A percentile compares a stretch with the other conserved stretches of the same genome.
These are phyloP conservation scores for Collybiopsis confluens DNA, from an alignment of 768 basidiomycete species.

Conservation along the genomic window DNA sequence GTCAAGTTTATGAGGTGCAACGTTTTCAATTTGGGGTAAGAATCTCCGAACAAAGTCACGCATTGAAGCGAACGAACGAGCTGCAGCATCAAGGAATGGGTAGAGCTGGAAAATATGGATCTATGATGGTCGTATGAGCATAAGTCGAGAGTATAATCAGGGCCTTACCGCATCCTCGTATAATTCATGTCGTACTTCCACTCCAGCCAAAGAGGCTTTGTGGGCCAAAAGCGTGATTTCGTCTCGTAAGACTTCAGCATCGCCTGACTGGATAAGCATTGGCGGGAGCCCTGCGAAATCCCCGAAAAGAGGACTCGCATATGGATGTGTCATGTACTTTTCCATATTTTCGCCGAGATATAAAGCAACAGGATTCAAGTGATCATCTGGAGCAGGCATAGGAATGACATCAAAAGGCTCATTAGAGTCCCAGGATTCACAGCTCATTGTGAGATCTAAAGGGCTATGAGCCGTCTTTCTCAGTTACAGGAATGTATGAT, in stretches of 20 bases:
- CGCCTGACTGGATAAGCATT: slow-evolving; percentile 86
- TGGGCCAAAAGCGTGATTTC: slow-evolving; percentile 89
- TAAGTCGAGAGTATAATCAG: background rate
- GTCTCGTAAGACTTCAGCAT: slow-evolving; percentile 93
- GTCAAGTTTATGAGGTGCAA: slow-evolving; percentile 49
- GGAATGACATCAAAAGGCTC: slow-evolving; percentile 82
- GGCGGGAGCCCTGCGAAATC: slow-evolving; percentile 85
- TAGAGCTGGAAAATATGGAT: slow-evolving; percentile 91
- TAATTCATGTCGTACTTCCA: slow-evolving; percentile 80
- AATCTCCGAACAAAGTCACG: slow-evolving; percentile 60
- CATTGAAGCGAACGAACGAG: slow-evolving; percentile 67
- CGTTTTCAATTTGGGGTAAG: slow-evolving; percentile 50
- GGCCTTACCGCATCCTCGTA: slow-evolving; percentile 84
- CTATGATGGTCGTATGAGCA: slow-evolving; percentile 31
- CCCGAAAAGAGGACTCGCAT: slow-evolving; percentile 93
- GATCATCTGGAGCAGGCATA: slow-evolving; percentile 67
- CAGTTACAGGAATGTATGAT: background rate
- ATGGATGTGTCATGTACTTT: slow-evolving; percentile 90
- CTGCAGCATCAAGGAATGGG: slow-evolving; percentile 67
- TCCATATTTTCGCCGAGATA: slow-evolving; percentile 83
- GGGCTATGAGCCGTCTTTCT: slow-evolving; percentile 40
- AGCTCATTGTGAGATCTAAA: slow-evolving; percentile 95
- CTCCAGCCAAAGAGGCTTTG: slow-evolving; percentile 85
- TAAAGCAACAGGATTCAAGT: slow-evolving; percentile 90
- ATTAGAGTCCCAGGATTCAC: slow-evolving; percentile 97